Conservation (phyloP, 106 monocot genomes). For the Cymbidium sinense region DNA sequence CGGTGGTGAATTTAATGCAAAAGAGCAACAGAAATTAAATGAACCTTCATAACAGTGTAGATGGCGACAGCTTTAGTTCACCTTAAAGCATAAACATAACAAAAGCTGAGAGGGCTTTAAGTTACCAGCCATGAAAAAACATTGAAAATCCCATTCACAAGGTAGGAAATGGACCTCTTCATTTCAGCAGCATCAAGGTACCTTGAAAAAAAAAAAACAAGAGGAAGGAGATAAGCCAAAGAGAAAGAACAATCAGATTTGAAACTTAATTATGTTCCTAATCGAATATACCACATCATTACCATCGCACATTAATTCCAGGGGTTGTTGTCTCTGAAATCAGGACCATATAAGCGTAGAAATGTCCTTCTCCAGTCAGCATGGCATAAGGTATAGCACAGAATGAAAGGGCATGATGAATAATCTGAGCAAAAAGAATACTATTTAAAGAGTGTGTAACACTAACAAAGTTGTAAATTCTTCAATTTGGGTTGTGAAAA, state of each 20-base stretch:
- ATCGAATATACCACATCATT: neutral
- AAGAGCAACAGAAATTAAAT: neutral
- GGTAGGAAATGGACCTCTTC: constrained; percentile 76
- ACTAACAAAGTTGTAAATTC: neutral
- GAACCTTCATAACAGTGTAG: neutral
- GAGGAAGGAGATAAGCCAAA: neutral
- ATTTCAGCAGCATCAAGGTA: constrained; percentile 81
- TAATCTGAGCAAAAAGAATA: neutral
- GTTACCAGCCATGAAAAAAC: constrained; percentile 93
- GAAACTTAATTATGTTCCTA: neutral
- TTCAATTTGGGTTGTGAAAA: neutral
- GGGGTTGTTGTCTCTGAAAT: constrained; percentile 92
- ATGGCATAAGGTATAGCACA: constrained; percentile 64
- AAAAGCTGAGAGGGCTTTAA: neutral
- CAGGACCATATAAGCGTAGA: constrained; percentile 79
- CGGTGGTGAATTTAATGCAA: neutral
- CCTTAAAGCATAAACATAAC: neutral
- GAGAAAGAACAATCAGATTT: neutral
- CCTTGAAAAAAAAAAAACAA: constrained; percentile 41
- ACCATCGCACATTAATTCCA: constrained; percentile 89
- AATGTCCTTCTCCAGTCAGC: constrained; percentile 71
- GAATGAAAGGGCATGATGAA: constrained; percentile 27
- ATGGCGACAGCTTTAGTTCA: neutral
- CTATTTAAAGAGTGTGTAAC: neutral
- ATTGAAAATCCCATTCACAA: constrained; percentile 69